These are phyloP conservation scores for Lodderomyces theae DNA, from an alignment of 1,139 yeast species.

Conservation along the genomic window DNA sequence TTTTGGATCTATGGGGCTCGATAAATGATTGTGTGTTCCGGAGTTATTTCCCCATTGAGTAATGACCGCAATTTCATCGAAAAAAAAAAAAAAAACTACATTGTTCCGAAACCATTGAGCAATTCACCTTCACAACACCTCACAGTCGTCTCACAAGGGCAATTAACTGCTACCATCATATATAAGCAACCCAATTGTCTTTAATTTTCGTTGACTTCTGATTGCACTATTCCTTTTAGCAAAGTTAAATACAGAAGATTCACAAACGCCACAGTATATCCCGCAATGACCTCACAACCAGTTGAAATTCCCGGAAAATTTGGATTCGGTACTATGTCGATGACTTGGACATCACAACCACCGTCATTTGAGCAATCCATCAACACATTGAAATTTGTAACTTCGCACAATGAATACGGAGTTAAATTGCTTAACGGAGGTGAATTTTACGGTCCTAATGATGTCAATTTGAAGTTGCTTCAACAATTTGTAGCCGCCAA, in stretches of 20 bases:
- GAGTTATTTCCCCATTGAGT: neutral
- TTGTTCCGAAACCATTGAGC: too few relatives aligned
- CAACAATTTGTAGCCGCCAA: slow-evolving; percentile 51
- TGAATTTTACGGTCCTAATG: slow-evolving; percentile 67
- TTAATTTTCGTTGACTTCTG: too few relatives aligned
- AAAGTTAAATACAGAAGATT: too few relatives aligned
- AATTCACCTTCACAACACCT: too few relatives aligned
- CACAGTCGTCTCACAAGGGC: too few relatives aligned
- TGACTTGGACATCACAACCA: slow-evolving; percentile 53
- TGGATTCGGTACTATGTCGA: slow-evolving; percentile 66
- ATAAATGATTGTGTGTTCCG: too few relatives aligned
- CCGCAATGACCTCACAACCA: slow-evolving; percentile 11
- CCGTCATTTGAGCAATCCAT: slow-evolving; percentile 46
- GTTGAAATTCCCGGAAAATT: slow-evolving; percentile 28
- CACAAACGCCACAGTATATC: too few relatives aligned
- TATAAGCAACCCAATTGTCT: too few relatives aligned
- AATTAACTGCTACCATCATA: too few relatives aligned
- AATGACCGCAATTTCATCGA: slow-evolving; percentile 1
- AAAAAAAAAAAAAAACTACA: too few relatives aligned
- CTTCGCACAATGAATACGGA: slow-evolving; percentile 39
- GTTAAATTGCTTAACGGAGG: slow-evolving; percentile 69
- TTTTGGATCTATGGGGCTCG: too few relatives aligned
- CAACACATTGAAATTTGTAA: slow-evolving; percentile 44
- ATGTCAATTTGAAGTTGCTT: slow-evolving; percentile 44
- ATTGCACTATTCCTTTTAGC: too few relatives aligned